Conservation (phyloP, 208 protist species). For the Acanthamoeba culbertsoni region DNA sequence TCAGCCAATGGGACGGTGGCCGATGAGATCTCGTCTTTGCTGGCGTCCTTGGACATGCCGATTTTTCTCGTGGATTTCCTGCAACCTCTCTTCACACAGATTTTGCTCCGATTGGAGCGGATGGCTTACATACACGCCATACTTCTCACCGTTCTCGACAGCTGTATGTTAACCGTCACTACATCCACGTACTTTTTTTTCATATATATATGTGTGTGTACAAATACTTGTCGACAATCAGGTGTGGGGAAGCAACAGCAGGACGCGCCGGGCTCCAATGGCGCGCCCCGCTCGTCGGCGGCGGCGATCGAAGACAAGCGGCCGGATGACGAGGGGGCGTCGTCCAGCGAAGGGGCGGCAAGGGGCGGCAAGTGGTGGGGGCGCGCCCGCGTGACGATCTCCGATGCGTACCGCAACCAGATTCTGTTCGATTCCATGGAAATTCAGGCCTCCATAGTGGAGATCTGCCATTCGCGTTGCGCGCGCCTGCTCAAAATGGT, state of each 20-base stretch:
- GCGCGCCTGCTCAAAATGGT: conserved; percentile 9
- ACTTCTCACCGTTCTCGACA: conserved; percentile 26
- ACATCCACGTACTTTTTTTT: background rate
- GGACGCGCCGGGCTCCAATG: background rate
- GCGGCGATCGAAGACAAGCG: background rate
- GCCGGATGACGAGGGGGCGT: background rate
- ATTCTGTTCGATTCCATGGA: conserved; percentile 36
- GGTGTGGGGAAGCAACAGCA: background rate
- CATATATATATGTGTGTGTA: too few relatives aligned
- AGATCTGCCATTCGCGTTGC: background rate
- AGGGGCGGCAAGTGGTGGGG: conserved; percentile 1
- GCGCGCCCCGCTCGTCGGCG: background rate
- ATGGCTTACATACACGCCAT: conserved; percentile 48
- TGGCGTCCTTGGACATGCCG: background rate
- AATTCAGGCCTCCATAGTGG: background rate
- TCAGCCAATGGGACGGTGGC: background rate
- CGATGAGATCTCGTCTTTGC: background rate
- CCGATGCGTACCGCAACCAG: conserved; percentile 16
- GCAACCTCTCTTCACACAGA: background rate
- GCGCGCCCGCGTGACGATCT: background rate
- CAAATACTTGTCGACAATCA: too few relatives aligned
- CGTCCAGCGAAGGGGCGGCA: background rate
- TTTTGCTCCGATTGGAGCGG: background rate
- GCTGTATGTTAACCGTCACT: background rate
- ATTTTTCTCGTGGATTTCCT: conserved; percentile 4